phyloP scores from a whole-genome alignment of 306 rosid species.

The Rubus parviflorus region DNA sequence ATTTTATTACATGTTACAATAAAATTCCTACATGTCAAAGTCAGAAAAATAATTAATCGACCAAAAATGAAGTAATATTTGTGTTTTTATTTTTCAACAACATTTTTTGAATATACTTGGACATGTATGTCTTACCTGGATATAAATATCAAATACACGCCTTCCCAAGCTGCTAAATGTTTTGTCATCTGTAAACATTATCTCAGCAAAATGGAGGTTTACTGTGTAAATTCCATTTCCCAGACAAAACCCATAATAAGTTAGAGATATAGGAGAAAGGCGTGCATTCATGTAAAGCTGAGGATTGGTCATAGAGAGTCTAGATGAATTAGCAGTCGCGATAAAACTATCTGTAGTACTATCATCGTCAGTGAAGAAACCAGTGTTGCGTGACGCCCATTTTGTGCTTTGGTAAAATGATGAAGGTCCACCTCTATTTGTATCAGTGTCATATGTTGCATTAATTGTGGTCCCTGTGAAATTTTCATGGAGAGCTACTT shows the following conservation, averaged over 20 bases:
- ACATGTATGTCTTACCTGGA: constrained; percentile 27
- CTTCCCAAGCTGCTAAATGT: constrained; percentile 44
- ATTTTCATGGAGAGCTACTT: constrained; percentile 2
- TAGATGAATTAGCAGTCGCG: not conserved
- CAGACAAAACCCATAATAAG: constrained; percentile 40
- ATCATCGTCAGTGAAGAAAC: not conserved
- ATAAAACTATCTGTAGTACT: not conserved
- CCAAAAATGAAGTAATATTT: not conserved
- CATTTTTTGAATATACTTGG: not conserved
- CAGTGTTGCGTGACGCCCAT: not conserved
- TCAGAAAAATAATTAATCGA: not conserved
- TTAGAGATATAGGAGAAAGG: constrained; percentile 58
- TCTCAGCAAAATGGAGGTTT: constrained; percentile 44
- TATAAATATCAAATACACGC: constrained; percentile 42
- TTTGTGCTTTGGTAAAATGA: constrained; percentile 20
- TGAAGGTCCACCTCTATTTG: constrained; percentile 31
- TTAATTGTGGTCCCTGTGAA: not conserved
- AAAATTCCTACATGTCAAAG: not conserved
- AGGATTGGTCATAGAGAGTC: constrained; percentile 29
- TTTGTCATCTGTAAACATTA: constrained; percentile 18
- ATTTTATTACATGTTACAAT: not conserved
- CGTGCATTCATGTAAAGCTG: constrained; percentile 54
- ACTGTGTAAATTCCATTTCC: constrained; percentile 38
- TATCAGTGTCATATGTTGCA: constrained; percentile 43
- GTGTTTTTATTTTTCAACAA: not conserved